These are phyloP conservation scores for Musa schizocarpa DNA, from an alignment of 176 grass and related monocot species.

Conservation along the genomic window DNA sequence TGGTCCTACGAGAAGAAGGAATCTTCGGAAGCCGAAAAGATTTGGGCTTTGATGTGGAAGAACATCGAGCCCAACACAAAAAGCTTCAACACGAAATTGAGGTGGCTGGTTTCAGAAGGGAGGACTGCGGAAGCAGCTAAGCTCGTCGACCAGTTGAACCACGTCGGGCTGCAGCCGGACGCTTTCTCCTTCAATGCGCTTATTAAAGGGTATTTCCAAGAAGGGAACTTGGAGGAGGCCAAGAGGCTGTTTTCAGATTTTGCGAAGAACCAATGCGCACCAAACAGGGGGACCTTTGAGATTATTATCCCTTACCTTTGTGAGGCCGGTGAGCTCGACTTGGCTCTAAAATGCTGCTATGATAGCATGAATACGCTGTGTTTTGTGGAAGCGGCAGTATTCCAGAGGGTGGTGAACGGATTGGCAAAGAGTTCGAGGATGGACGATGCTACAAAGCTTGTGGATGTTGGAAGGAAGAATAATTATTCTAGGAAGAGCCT, in stretches of 20 bases:
- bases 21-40: conserved; percentile 20
- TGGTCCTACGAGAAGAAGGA: conserved; percentile 23
- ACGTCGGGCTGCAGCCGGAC: conserved; percentile 43
- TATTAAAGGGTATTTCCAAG: conserved; percentile 36
- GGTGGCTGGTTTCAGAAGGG: conserved; percentile 29
- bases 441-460: conserved; percentile 41
- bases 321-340: conserved; percentile 41
- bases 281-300: conserved; percentile 44
- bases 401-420: conserved; percentile 41
- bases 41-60: conserved; percentile 53
- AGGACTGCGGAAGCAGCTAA: conserved; percentile 29
- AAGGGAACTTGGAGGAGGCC: conserved; percentile 38
- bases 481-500: conserved; percentile 26
- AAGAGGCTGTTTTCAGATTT: conserved; percentile 45
- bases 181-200: conserved; percentile 45
- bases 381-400: conserved; percentile 12
- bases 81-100: conserved; percentile 49
- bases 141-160: conserved; percentile 35
- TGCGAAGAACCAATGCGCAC: conserved; percentile 26
- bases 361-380: conserved; percentile 24
- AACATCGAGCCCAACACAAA: conserved; percentile 26
- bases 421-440: conserved; percentile 27
- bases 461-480: conserved; percentile 32
- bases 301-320: conserved; percentile 31
- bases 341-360: conserved; percentile 36